Base-by-base conservation (phyloP, 441 rosid species). In the Biscutella laevigata region DNA sequence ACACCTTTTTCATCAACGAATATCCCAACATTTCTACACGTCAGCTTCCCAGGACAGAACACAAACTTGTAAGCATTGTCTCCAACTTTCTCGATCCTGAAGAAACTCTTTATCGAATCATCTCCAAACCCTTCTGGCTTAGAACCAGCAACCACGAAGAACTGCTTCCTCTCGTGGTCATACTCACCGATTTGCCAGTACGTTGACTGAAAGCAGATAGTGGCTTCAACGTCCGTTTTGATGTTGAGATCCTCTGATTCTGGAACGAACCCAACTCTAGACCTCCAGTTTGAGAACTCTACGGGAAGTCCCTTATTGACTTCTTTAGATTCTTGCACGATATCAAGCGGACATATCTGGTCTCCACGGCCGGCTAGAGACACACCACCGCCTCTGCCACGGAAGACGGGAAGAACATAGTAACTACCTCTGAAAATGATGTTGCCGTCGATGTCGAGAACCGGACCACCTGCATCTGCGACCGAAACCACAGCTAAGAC, bases 321-420 rank as follows among this genome's bases (percentile, higher is more conserved):
- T 50, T 76, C 81, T 1, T 9, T 58, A 8, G 17, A 45, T 12
- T 66, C 76, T 42, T 80, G 86, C 42, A 74, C 79, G 7, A 83
- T 77, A 50, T 43, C 62, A 30, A 1, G 0, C 0, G 65, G 70
- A 59, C 70, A 66, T 27, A 1, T 26, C 56, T 59, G 2, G 7
- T 6, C 67, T 28, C 63, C 59, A 3, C 68, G 51, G 68, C 58
- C 45, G 14, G 46, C 52, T 4, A 79, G 71, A n/a, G 71, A 67
- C 38, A 76, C 20, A 14, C 90, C 83, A 0, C 86, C 84, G 0
- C 86, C 91, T 40, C 22, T 43, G 27, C 87, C 84, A 0, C 77
- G 80, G 51, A 71, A 0, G 4, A 71, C 56, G 0, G 86, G 81
- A 12, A 83, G 71, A 48, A 80, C 75, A 54, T 73, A 71, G 54